Evolutionary conservation across 2,329 filamentous ascomycete species (phyloP), one percentile per base, ranked within the genome.

Genomic region (Cercospora brassicicola): DNA sequence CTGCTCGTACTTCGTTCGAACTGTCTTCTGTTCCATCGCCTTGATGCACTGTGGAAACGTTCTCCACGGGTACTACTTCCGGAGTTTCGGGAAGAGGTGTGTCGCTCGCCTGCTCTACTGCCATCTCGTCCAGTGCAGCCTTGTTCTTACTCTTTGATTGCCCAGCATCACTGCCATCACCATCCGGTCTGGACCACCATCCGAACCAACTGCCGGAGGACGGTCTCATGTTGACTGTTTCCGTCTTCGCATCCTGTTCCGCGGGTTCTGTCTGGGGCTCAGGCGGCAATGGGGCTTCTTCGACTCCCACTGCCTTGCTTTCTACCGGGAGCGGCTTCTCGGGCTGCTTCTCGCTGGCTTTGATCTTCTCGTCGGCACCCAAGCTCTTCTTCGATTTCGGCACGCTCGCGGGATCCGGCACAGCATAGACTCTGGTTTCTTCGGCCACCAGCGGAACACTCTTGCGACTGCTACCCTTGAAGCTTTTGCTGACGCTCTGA

Each of bases 101-200:
- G 55, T 70, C 78, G 59, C 76, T 79, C 3, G 82, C 81, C 39
- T 79, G 79, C 20, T 79, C 76, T 6, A 74, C 74, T 20, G 72
- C 72, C 28, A 55, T 55, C 56, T 73, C 74, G 39, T 74, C 73
- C 55, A 72, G 73, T 18, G 69, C 73, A 51, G 45, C 72, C 67
- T 67, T 71, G 68, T 73, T 76, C 23, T 69, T 74, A 66, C 67
- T 78, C n/a, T 74, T 71, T 3, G 66, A 66, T n/a, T 76, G 75
- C n/a, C 82, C 80, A 15, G 75, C 66, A 31, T 78, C 75, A 45
- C 73, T 76, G 26, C 70, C 72, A 66, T 83, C 83, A 1, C 80
- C 82, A 71, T 85, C 83, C 5, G 83, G 83, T 31, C 82, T 74
- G 13, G 83, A 84, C 83, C 83, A 85, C 83, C 83, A 85, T 23